Percentiles rank a stretch among this genome's conserved stretches.
phyloP scores from a whole-genome alignment of 257 asterid genomes.

The Nicotiana benthamiana region DNA sequence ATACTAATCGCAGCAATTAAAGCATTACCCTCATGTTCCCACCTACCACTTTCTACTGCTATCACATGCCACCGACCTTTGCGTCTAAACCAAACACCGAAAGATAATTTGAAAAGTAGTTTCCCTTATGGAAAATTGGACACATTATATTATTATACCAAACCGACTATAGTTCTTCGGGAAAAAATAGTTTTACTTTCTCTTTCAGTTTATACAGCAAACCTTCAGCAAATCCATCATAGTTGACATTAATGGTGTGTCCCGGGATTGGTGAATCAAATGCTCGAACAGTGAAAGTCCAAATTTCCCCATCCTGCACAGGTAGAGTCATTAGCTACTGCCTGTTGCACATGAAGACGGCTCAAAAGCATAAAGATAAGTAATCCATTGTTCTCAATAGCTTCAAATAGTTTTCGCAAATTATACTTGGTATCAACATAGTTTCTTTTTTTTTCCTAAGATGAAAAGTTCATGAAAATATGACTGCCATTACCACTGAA shows the following conservation, averaged over 20 bases:
- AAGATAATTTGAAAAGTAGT: too few relatives aligned
- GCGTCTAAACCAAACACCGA: too few relatives aligned
- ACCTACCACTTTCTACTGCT: too few relatives aligned
- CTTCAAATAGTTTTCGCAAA: neutral
- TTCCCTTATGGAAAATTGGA: too few relatives aligned
- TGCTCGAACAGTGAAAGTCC: constrained; percentile 95
- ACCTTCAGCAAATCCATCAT: constrained; percentile 99
- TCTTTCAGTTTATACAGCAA: neutral
- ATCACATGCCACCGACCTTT: too few relatives aligned
- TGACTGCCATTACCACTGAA: neutral
- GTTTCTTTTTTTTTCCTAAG: neutral
- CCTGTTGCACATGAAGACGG: neutral
- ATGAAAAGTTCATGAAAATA: neutral
- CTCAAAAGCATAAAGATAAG: too few relatives aligned
- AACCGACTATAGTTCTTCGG: too few relatives aligned
- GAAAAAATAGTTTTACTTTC: too few relatives aligned
- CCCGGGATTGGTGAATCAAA: constrained; percentile 71
- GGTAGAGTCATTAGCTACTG: constrained; percentile 5
- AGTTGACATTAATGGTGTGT: constrained; percentile 71
- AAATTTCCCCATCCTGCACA: constrained; percentile 87
- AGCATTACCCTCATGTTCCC: too few relatives aligned
- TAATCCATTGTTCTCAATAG: neutral
- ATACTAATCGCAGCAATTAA: too few relatives aligned
- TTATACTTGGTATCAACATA: neutral
- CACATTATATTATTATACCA: too few relatives aligned